phyloP scores from a whole-genome alignment of 1,284 basidiomycete genomes.

The Leccinum brunneo-olivaceum region DNA sequence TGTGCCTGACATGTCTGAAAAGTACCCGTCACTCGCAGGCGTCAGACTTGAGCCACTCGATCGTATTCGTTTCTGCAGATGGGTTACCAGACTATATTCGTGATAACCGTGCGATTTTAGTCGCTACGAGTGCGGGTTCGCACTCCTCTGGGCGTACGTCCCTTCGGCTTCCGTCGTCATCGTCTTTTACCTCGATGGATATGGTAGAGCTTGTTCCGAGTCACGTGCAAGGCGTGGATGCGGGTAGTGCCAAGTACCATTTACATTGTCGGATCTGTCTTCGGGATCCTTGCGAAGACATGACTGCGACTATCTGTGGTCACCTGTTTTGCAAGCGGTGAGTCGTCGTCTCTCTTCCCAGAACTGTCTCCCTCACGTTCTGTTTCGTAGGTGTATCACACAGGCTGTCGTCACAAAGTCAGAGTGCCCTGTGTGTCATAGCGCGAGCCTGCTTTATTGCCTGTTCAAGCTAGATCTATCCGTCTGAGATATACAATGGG shows the following conservation, averaged over 20 bases:
- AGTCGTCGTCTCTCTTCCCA: constrained; percentile 11
- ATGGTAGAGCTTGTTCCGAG: neutral
- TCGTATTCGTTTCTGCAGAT: constrained; percentile 28
- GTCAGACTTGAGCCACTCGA: constrained; percentile 18
- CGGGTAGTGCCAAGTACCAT: constrained; percentile 1
- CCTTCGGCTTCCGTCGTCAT: constrained; percentile 16
- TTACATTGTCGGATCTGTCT: constrained; percentile 43
- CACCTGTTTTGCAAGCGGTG: constrained; percentile 53
- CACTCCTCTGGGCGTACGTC: constrained; percentile 18
- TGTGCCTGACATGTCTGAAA: neutral
- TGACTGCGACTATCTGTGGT: constrained; percentile 50
- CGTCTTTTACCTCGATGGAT: constrained; percentile 15
- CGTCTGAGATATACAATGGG: neutral
- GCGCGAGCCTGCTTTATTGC: constrained; percentile 45
- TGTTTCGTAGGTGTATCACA: constrained; percentile 40
- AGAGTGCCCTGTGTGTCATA: constrained; percentile 42
- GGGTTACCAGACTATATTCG: constrained; percentile 27
- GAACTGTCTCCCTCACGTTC: no score
- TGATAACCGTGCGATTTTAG: constrained; percentile 28
- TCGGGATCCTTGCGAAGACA: constrained; percentile 37
- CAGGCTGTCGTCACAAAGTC: constrained; percentile 38
- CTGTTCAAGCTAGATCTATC: constrained; percentile 30
- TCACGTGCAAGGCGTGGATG: neutral
- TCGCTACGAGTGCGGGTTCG: constrained; percentile 26
- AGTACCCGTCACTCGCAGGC: neutral